phyloP scores from a whole-genome alignment of 768 basidiomycete species.

The Tricholoma terreum region DNA sequence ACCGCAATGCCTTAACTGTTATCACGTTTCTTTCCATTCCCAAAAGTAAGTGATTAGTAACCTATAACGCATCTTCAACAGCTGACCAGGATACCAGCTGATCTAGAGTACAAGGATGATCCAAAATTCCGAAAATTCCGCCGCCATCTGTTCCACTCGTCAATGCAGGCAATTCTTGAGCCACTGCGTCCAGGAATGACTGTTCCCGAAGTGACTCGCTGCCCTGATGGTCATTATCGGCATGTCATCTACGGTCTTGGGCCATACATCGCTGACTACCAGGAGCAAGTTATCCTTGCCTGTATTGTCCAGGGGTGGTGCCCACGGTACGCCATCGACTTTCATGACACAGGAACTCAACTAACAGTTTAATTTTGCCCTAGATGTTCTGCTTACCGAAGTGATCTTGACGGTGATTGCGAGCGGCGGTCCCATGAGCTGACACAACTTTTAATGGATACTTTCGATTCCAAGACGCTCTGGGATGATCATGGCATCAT shows the following conservation, averaged over 20 bases:
- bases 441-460: neutral
- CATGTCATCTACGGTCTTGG: slow-evolving; percentile 27
- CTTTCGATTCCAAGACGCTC: neutral
- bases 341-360: neutral
- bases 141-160: slow-evolving; percentile 27
- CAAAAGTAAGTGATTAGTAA: too few species aligned
- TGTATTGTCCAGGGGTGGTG: slow-evolving; percentile 34
- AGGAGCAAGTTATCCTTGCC: slow-evolving; percentile 29
- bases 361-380: neutral
- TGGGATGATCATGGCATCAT: slow-evolving; percentile 4
- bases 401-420: neutral
- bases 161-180: slow-evolving; percentile 20
- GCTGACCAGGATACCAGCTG: slow-evolving; percentile 9
- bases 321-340: neutral
- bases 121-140: slow-evolving; percentile 24
- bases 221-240: slow-evolving; percentile 27
- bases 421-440: neutral
- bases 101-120: slow-evolving; percentile 9
- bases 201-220: slow-evolving; percentile 21
- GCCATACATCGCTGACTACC: slow-evolving; percentile 36
- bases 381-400: neutral
- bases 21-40: slow-evolving; percentile 5
- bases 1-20: slow-evolving; percentile 3
- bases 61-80: slow-evolving; percentile 3
- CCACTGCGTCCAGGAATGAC: slow-evolving; percentile 24